These are phyloP conservation scores for Elsinoe perseae DNA, from an alignment of 2,329 filamentous ascomycete genomes.

Conservation along the genomic window DNA sequence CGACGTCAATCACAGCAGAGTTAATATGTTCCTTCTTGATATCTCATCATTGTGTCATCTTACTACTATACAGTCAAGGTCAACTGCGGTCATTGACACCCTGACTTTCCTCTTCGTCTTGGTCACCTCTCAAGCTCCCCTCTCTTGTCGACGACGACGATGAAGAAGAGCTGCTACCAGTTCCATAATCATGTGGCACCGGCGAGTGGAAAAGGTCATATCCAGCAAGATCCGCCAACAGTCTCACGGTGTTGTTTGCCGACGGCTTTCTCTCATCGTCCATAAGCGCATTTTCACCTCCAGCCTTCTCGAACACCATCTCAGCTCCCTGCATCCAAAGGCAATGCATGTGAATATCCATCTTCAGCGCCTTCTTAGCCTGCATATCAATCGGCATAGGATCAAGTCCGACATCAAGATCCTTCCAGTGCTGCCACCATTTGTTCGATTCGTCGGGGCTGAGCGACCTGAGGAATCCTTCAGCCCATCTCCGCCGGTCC, in stretches of 20 bases:
- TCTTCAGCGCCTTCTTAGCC: conserved; percentile 11
- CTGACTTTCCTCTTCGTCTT: not conserved
- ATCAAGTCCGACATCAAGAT: conserved; percentile 12
- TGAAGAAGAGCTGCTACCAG: not conserved
- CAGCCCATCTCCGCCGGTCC: conserved; percentile 15
- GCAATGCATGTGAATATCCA: conserved; percentile 13
- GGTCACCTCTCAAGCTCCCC: not conserved
- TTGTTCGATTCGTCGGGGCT: conserved; percentile 8
- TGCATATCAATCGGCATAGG: not conserved
- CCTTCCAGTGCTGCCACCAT: conserved; percentile 8
- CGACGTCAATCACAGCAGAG: not conserved
- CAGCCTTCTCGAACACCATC: conserved; percentile 11
- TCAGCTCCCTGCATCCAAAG: conserved; percentile 14
- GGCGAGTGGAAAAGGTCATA: conserved; percentile 16
- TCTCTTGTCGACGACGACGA: conserved; percentile 3
- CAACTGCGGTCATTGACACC: not conserved
- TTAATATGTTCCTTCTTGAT: not conserved
- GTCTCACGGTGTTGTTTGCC: conserved; percentile 7
- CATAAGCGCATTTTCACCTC: conserved; percentile 4
- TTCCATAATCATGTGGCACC: conserved; percentile 14
- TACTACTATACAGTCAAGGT: not conserved
- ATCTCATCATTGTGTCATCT: too few species aligned
- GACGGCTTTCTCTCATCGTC: conserved; percentile 12
- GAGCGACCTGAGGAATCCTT: conserved; percentile 5
- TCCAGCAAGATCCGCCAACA: conserved; percentile 14